A percentile compares a stretch with the other conserved stretches of the same genome.
These are phyloP conservation scores for Solanum bukasovii DNA, from an alignment of 257 asterid species.

Conservation along the genomic window DNA sequence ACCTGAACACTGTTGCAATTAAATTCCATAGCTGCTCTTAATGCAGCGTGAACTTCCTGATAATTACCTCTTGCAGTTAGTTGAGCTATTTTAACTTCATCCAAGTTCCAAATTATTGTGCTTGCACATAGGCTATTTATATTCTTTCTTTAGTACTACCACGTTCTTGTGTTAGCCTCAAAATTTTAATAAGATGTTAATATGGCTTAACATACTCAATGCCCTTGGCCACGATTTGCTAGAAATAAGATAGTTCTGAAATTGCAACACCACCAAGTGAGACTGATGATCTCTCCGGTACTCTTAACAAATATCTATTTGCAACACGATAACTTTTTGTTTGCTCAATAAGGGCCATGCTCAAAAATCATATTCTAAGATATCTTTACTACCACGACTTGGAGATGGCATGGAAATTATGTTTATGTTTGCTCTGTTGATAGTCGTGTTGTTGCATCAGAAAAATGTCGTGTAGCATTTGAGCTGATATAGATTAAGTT, in stretches of 20 bases:
- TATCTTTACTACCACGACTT: not conserved
- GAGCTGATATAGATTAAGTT: not conserved
- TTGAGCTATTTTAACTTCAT: not conserved
- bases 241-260: not conserved
- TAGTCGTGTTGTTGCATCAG: not conserved
- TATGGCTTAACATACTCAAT: not conserved
- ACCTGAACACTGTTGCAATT: not conserved
- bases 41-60: not conserved
- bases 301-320: not conserved
- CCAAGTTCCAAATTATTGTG: not conserved
- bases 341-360: not conserved
- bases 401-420: not conserved
- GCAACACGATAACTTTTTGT: not conserved
- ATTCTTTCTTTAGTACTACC: not conserved
- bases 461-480: not conserved
- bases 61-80: not conserved
- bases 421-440: not conserved
- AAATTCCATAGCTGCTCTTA: not conserved
- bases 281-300: not conserved
- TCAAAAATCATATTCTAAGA: not conserved
- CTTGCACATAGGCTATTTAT: not conserved
- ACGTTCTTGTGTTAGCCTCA: not conserved
- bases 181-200: not conserved
- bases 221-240: not conserved
- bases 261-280: not conserved